Evolutionary conservation across 2,329 filamentous ascomycete species (phyloP).

Genomic region (Aspergillus pseudoglaucus): DNA sequence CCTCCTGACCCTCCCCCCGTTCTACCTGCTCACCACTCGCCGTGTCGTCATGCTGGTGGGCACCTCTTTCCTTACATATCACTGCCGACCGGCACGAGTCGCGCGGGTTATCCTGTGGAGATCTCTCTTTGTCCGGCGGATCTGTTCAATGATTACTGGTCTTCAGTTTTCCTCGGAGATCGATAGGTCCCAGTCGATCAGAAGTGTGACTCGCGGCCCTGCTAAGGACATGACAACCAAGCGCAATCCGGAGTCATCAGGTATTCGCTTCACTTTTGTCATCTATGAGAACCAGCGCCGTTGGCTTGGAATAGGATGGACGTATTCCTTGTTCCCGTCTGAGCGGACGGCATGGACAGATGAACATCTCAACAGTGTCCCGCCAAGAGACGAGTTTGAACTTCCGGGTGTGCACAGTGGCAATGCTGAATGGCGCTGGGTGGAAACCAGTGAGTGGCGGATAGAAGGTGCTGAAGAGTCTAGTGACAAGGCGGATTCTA

Average conservation of each 20-base stretch:
- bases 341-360: slow-evolving; percentile 92
- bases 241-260: slow-evolving; percentile 52
- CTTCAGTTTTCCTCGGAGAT: slow-evolving; percentile 54
- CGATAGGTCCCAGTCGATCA: slow-evolving; percentile 13
- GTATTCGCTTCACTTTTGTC: slow-evolving; percentile 92
- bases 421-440: slow-evolving; percentile 70
- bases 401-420: slow-evolving; percentile 61
- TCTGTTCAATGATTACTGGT: slow-evolving; percentile 70
- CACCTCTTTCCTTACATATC: slow-evolving; percentile 83
- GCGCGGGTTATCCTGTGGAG: slow-evolving; percentile 86
- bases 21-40: slow-evolving; percentile 78
- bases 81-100: slow-evolving; percentile 78
- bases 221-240: slow-evolving; percentile 43
- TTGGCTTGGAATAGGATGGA: slow-evolving; percentile 95
- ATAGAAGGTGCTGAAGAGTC: slow-evolving; percentile 60
- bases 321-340: slow-evolving; percentile 80
- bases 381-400: slow-evolving; percentile 65
- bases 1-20: slow-evolving; percentile 69
- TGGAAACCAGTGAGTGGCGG: slow-evolving; percentile 74
- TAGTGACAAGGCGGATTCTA: slow-evolving; percentile 32
- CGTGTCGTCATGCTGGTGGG: slow-evolving; percentile 79
- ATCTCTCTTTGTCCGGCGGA: slow-evolving; percentile 64
- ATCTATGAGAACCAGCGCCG: slow-evolving; percentile 93
- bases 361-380: slow-evolving; percentile 79
- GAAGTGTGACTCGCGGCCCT: slow-evolving; percentile 40